Evolutionary conservation across 495 filamentous ascomycete species (phyloP).

Genomic region (Talaromyces proteolyticus): DNA sequence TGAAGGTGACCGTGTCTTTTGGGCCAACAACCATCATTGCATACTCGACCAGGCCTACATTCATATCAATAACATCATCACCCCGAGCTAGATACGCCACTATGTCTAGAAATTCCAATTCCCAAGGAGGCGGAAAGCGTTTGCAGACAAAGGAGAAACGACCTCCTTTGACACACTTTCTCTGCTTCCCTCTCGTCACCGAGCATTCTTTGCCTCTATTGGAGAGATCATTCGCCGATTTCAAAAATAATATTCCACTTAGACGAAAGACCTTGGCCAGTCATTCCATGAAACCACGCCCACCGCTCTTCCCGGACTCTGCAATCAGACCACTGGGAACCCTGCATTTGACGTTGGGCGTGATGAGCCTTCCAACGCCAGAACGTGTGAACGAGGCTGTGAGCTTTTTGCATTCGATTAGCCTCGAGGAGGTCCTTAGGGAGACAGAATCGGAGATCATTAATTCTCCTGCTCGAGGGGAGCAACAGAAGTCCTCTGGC

Average conservation of each 20-base stretch:
- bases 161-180: constrained; percentile 74
- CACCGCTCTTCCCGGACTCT: constrained; percentile 40
- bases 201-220: constrained; percentile 56
- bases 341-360: constrained; percentile 79
- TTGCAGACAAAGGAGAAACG: constrained; percentile 14
- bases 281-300: constrained; percentile 15
- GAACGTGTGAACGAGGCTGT: constrained; percentile 54
- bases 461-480: too few relatives aligned
- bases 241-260: constrained; percentile 50
- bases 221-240: constrained; percentile 49
- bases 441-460: too few relatives aligned
- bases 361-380: constrained; percentile 65
- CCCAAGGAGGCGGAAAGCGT: neutral
- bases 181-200: constrained; percentile 76
- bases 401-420: constrained; percentile 45
- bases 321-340: constrained; percentile 75
- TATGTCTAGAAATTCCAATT: neutral
- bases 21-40: neutral
- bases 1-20: too few relatives aligned
- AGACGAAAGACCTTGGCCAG: constrained; percentile 7
- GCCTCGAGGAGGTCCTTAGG: constrained; percentile 44
- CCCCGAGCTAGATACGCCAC: neutral
- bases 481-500: constrained; percentile 3
- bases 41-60: too few relatives aligned
- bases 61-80: neutral